Base-by-base conservation (phyloP, 2,329 filamentous ascomycete genomes). In the Fusarium proliferatum region DNA sequence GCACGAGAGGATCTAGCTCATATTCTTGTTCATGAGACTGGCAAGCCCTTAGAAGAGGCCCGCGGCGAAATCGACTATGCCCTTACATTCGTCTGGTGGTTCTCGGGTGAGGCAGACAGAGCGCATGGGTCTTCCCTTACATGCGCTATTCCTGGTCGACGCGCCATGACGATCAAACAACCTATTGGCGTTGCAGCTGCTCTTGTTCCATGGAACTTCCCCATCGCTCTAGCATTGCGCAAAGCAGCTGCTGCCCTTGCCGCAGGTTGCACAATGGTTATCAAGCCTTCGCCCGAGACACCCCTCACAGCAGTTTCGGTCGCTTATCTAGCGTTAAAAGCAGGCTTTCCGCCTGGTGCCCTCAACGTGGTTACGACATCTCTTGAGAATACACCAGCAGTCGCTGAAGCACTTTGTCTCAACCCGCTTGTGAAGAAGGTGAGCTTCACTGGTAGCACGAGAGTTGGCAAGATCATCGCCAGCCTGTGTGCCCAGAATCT, bases 391-490 rank as follows among this genome's bases (percentile, higher is more conserved):
- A 87, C 86, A 0, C 85, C 86, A 0, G 52, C 72, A 1, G 78
- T 87, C 4, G 83, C 83, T 7, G 85, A 86, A 76, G 82, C 83
- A 5, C 81, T 88, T 3, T 87, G 85, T 67, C 80, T 82, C 19
- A 84, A 87, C 60, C 82, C 82, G 1, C 65, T 81, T 2, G 82
- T 87, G 3, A 84, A 84, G 58, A 95, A 95, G 79, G 86, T 96
- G 65, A 93, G 92, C 68, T 96, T 96, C 77, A 96, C 93, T 0
- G 94, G 94, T n/a, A 90, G 89, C 76, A 94, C 93, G 0, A 82
- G 85, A 0, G 89, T 95, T 0, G 93, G 93, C 6, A 88, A 89
- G 52, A 90, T 91, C 66, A 86, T 94, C 43, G 88, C 90, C 0
- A 80, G 84, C 4, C 85, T 86, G 3, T 90, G 90, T 11, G 90